Conservation (phyloP, 257 asterid species). For the Nicotiana knightiana region DNA sequence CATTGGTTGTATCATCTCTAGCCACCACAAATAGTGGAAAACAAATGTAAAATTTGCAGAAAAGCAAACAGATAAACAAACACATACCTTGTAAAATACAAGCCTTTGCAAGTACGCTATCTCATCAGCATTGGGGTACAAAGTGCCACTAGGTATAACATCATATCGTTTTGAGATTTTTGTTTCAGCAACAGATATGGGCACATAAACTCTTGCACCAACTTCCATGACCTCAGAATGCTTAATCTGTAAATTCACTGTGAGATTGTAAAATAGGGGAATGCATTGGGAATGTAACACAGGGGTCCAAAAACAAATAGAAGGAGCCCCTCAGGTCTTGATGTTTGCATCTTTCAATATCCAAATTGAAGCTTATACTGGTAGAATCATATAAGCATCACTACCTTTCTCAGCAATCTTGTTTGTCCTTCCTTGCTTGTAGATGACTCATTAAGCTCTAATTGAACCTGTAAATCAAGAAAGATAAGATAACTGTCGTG, state of each 20-base stretch:
- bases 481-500: background rate
- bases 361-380: background rate
- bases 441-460: conserved; percentile 36
- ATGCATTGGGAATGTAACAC: background rate
- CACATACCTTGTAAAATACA: conserved; percentile 67
- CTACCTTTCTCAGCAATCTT: conserved; percentile 53
- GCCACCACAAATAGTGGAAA: conserved; percentile 4
- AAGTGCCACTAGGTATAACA: conserved; percentile 79
- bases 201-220: conserved; percentile 57
- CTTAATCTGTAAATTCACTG: conserved; percentile 43
- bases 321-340: background rate
- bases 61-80: background rate
- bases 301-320: conserved; percentile 4
- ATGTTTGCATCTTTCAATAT: background rate
- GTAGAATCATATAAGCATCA: conserved; percentile 13
- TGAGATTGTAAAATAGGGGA: background rate
- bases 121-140: conserved; percentile 93
- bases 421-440: conserved; percentile 21
- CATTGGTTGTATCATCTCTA: background rate
- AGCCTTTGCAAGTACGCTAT: conserved; percentile 77
- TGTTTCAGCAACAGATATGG: conserved; percentile 72
- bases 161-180: conserved; percentile 74
- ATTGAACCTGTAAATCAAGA: conserved; percentile 44
- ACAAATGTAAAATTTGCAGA: background rate
- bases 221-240: conserved; percentile 64